Percentiles rank a stretch among this genome's conserved stretches.
These are phyloP conservation scores for Coemansia sp. DNA, from an alignment of 192 early-diverging fungal genomes.

Conservation along the genomic window DNA sequence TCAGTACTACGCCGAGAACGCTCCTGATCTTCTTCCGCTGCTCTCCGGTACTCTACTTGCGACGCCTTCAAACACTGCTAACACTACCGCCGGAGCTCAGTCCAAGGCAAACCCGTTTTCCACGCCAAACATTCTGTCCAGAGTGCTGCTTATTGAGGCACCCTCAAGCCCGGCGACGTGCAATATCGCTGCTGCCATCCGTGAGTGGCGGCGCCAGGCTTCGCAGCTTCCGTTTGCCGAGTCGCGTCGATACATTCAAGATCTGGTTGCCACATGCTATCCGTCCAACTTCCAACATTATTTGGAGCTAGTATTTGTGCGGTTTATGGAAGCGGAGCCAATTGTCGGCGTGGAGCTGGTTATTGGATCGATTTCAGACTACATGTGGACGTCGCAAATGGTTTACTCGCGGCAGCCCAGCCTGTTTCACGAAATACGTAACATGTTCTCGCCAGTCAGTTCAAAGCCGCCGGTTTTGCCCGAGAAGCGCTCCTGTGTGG, in stretches of 20 bases:
- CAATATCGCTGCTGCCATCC: slow-evolving; percentile 21
- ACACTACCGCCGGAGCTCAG: neutral
- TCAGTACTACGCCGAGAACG: slow-evolving; percentile 21
- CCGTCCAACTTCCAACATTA: slow-evolving; percentile 40
- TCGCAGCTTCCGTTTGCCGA: slow-evolving; percentile 30
- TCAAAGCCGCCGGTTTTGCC: neutral
- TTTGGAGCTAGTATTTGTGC: slow-evolving; percentile 41
- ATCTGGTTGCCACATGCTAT: slow-evolving; percentile 32
- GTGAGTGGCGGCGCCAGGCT: slow-evolving; percentile 34
- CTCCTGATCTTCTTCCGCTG: slow-evolving; percentile 15
- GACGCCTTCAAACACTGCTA: neutral
- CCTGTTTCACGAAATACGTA: slow-evolving; percentile 45
- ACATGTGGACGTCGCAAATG: slow-evolving; percentile 40
- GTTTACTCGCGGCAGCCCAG: slow-evolving; percentile 30
- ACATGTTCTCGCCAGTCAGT: slow-evolving; percentile 31
- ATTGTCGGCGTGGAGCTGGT: slow-evolving; percentile 45
- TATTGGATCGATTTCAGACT: slow-evolving; percentile 44
- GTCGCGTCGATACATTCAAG: slow-evolving; percentile 30
- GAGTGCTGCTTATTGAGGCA: slow-evolving; percentile 31
- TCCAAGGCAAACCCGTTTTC: slow-evolving; percentile 24
- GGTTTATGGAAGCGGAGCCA: slow-evolving; percentile 47
- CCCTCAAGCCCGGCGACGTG: slow-evolving; percentile 27
- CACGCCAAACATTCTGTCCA: slow-evolving; percentile 24
- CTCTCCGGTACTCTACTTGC: slow-evolving; percentile 14
- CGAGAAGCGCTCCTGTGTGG: neutral